These are phyloP conservation scores for Dictyostelium firmibasis DNA, from an alignment of 78 protist species.

Conservation along the genomic window DNA sequence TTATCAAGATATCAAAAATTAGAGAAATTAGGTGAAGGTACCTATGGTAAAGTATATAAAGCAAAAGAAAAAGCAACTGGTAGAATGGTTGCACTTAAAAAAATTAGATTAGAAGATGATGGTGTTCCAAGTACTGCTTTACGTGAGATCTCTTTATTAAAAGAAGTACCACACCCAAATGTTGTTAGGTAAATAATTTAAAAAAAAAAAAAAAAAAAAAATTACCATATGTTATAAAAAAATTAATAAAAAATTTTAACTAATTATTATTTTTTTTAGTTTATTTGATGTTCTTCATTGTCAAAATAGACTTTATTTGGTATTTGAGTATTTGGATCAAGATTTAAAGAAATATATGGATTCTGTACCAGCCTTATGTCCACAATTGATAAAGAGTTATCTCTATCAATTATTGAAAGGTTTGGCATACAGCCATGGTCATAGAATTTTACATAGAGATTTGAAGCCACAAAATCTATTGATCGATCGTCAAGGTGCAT, in stretches of 20 bases:
- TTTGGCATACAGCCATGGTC: constrained; percentile 90
- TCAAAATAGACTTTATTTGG: constrained; percentile 95
- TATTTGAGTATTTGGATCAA: constrained; percentile 98
- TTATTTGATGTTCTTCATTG: constrained; percentile 97
- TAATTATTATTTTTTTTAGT: constrained; percentile 21
- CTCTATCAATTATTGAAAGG: constrained; percentile 93
- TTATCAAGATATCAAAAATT: constrained; percentile 84
- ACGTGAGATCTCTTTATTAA: constrained; percentile 97
- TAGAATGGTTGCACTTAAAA: constrained; percentile 97
- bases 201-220: too few relatives aligned
- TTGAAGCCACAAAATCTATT: constrained; percentile 98
- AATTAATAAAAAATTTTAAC: too few relatives aligned
- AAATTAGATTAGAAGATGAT: constrained; percentile 98
- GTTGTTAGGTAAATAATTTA: constrained; percentile 90
- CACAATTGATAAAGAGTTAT: constrained; percentile 82
- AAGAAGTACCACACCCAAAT: constrained; percentile 97
- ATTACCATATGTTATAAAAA: too few relatives aligned
- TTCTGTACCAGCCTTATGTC: constrained; percentile 41
- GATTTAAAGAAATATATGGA: constrained; percentile 97
- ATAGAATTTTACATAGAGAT: constrained; percentile 97
- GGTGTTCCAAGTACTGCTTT: constrained; percentile 99
- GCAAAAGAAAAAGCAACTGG: constrained; percentile 92
- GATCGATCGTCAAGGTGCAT: constrained; percentile 85
- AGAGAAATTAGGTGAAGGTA: constrained; percentile 99
- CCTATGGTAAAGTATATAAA: constrained; percentile 99